phyloP scores from a whole-genome alignment of 2,329 filamentous ascomycete genomes.

The Sarocladiaceae sp. region DNA sequence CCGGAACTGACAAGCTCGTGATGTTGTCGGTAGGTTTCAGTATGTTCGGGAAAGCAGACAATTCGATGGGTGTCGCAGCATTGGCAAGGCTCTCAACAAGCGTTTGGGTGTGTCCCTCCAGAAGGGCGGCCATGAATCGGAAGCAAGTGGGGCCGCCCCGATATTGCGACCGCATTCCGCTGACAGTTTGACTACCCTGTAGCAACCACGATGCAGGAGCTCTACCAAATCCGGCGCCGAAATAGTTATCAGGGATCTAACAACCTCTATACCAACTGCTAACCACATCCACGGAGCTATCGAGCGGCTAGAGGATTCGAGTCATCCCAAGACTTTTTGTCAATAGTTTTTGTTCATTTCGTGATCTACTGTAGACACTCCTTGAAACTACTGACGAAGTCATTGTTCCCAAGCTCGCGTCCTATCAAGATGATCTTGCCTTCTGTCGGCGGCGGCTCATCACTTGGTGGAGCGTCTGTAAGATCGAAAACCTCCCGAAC shows the following conservation, averaged over 20 bases:
- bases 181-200: background rate
- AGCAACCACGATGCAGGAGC: no score
- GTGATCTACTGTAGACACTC: conserved; percentile 12
- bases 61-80: conserved; percentile 5
- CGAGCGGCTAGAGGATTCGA: no score
- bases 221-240: no score
- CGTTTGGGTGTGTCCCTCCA: conserved; percentile 4
- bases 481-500: conserved; percentile 94
- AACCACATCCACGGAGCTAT: no score
- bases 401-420: conserved; percentile 44
- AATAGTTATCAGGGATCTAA: no score
- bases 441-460: conserved; percentile 21
- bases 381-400: conserved; percentile 45
- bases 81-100: background rate
- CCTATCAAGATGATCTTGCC: conserved; percentile 65
- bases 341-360: background rate
- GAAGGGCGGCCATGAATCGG: conserved; percentile 8
- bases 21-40: background rate
- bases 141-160: conserved; percentile 35
- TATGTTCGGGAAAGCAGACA: background rate
- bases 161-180: conserved; percentile 12
- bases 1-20: background rate
- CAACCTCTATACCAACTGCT: no score
- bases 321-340: no score
- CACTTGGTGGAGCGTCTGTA: conserved; percentile 52